Evolutionary conservation across 2,329 filamentous ascomycete genomes (phyloP).

Genomic region (Hysterium pulicare): DNA sequence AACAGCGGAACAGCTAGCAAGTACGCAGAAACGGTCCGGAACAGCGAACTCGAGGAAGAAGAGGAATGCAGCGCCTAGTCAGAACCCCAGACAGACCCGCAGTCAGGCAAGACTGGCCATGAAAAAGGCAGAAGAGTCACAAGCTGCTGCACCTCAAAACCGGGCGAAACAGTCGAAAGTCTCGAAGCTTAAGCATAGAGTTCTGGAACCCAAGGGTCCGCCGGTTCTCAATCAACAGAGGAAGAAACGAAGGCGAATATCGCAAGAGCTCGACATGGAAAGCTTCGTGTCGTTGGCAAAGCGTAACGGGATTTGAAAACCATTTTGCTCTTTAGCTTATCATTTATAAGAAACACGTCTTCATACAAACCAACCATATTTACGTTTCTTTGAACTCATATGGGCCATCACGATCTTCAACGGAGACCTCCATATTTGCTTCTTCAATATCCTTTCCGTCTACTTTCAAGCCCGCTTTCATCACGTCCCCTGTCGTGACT

Average conservation of each 20-base stretch:
- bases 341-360: no score
- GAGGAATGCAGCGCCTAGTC: conserved; percentile 5
- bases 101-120: conserved; percentile 4
- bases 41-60: conserved; percentile 10
- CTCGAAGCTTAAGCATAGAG: no score
- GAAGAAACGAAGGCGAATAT: conserved; percentile 4
- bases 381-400: conserved; percentile 66
- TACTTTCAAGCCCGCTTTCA: conserved; percentile 78
- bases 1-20: conserved; percentile 2
- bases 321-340: no score
- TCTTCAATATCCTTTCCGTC: conserved; percentile 80
- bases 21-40: neutral
- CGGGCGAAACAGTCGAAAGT: no score
- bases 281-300: conserved; percentile 1
- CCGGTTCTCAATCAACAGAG: neutral
- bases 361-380: neutral
- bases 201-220: no score
- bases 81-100: conserved; percentile 6
- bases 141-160: no score
- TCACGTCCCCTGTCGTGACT: conserved; percentile 80
- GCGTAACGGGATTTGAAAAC: no score
- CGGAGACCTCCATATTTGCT: conserved; percentile 76
- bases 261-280: conserved; percentile 4
- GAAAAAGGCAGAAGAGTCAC: neutral
- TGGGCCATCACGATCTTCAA: conserved; percentile 72